Evolutionary conservation across 2,329 filamentous ascomycete genomes (phyloP), one percentile per base, ranked within the genome.

Genomic region (Nemania sp.): DNA sequence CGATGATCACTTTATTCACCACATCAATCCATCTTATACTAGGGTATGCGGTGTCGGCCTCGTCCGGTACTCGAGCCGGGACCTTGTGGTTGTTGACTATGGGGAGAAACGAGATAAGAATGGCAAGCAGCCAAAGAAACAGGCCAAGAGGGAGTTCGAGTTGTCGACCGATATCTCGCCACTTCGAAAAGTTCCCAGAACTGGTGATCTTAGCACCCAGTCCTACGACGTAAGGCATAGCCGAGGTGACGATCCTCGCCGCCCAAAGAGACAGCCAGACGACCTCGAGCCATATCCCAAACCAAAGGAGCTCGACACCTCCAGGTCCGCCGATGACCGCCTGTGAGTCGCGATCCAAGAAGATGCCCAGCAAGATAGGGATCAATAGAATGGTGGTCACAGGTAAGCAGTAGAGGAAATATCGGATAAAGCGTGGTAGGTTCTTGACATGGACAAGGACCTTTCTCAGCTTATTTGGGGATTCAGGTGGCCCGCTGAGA

Each of bases 281-380:
- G 43, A 97, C 91, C 75, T 97, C 91, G 17, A 97, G 82, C 94
- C 94, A 98, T 64, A 97, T 92, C 32, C 90, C 90, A 72, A 98
- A 97, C 94, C 94, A 98, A 61, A 92, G 79, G 46, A 97, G 79
- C 64, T 86, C 72, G 0, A 97, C 92, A 18, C 89, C 91, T 0
- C 92, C 92, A 2, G 89, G 83, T 1, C 82, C 83, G 6, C 83
- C 83, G 12, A 84, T 86, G 1, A 89, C 79, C 50, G 82, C 65
- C n/a, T 79, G 77, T 3, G 65, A 39, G 1, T 60, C 48, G 5
- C 60, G 54, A 63, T 83, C 89, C 1, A 83, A 64, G 17, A 90
- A 75, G 1, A 81, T 82, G 5, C 88, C 89, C 20, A 92, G 74
- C 5, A 92, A 77, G 42, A 91, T 74, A 0, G 90, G 90, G 48